These are phyloP conservation scores for Claviceps digitariae DNA, from an alignment of 2,329 filamentous ascomycete genomes.

Conservation along the genomic window DNA sequence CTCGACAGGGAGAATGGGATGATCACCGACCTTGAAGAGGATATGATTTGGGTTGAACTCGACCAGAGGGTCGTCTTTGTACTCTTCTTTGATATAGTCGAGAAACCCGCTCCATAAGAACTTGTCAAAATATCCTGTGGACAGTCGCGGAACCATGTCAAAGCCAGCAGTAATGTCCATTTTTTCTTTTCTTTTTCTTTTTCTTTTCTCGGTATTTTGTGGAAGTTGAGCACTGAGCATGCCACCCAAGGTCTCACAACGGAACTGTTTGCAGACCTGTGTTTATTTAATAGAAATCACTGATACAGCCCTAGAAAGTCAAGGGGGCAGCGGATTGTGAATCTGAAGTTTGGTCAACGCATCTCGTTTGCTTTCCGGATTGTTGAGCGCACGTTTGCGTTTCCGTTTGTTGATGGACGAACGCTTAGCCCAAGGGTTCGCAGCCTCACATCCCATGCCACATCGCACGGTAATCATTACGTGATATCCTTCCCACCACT, in stretches of 20 bases:
- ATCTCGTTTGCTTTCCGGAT: neutral
- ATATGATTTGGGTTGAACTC: neutral
- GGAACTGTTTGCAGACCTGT: neutral
- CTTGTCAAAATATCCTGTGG: neutral
- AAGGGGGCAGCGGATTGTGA: neutral
- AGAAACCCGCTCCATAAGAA: neutral
- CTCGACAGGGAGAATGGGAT: neutral
- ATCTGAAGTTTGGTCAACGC: neutral
- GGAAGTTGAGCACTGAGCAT: neutral
- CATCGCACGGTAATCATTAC: too few species aligned
- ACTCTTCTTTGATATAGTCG: neutral
- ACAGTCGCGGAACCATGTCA: neutral
- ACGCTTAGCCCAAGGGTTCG: too few species aligned
- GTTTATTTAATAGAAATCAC: neutral
- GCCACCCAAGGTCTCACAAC: neutral
- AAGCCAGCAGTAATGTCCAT: constrained; percentile 1
- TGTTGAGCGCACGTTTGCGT: neutral
- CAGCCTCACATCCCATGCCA: too few species aligned
- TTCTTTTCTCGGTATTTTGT: neutral
- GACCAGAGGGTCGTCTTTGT: neutral
- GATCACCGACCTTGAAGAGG: constrained; percentile 1
- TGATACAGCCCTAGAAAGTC: neutral
- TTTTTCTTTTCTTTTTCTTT: neutral
- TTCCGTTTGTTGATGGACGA: too few species aligned
- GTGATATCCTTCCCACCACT: too few species aligned